Percentiles rank a stretch among this genome's conserved stretches.
Conservation (phyloP, 1,284 basidiomycete species). For the Moniliophthora roreri region DNA sequence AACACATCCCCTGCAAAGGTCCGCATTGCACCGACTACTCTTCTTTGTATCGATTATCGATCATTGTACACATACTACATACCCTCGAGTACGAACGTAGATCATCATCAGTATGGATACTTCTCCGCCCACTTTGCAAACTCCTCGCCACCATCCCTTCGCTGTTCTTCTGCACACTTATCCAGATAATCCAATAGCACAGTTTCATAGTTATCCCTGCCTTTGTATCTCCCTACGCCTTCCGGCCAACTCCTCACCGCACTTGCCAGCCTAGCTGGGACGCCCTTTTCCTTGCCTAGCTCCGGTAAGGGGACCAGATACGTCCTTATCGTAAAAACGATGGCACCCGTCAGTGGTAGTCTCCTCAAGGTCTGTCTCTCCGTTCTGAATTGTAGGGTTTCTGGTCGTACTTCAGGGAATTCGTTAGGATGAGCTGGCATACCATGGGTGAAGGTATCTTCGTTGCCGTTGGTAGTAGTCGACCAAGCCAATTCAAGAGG, state of each 20-base stretch:
- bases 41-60: no score
- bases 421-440: constrained; percentile 25
- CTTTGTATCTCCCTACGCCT: constrained; percentile 67
- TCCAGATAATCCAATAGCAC: constrained; percentile 51
- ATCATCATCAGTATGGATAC: no score
- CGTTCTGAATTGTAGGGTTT: constrained; percentile 58
- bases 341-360: constrained; percentile 62
- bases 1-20: no score
- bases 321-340: constrained; percentile 78
- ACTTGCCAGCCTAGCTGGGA: constrained; percentile 65
- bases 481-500: constrained; percentile 72
- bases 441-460: constrained; percentile 49
- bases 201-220: constrained; percentile 45
- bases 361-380: constrained; percentile 77
- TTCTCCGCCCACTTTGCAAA: not conserved
- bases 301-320: constrained; percentile 64
- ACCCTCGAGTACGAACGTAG: no score
- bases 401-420: constrained; percentile 32
- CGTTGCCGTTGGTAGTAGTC: constrained; percentile 60
- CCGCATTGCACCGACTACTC: no score
- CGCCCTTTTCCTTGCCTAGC: constrained; percentile 60
- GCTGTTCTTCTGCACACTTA: constrained; percentile 33
- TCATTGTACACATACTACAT: no score
- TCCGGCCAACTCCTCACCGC: constrained; percentile 70
- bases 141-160: constrained; percentile 5